Base-by-base conservation (phyloP, 2,329 filamentous ascomycete genomes). In the Didymella exigua region DNA sequence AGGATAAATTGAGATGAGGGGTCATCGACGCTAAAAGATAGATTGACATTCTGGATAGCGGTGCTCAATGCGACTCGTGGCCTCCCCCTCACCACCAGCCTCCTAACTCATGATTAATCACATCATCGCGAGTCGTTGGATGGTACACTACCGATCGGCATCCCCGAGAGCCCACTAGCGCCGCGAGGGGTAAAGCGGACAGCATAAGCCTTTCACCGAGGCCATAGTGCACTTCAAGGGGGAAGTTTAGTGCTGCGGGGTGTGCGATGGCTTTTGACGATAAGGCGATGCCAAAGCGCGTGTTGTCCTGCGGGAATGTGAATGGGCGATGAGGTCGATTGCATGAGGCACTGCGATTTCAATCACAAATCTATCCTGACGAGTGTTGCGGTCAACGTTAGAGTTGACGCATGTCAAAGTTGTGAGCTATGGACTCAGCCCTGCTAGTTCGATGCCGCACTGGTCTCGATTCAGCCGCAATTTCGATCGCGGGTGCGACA, bases 141-240 rank as follows among this genome's bases (percentile, higher is more conserved):
- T 55, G 52, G 46, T 43, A 50, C 36, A n/a, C 45, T 50, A 46
- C 41, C 30, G 47, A 55, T 55, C 52, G 52, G 52, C 52, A 50
- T 46, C 52, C 47, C 46, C 52, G 52, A 55, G 24, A 8, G 8
- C 11, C 1, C 1, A 16, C 29, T 37, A 42, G 6, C 14, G 24
- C 30, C 31, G 14, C 7, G 18, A 50, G 24, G 5, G 24, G 52
- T 30, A 36, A 41, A 31, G 46, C 19, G 23, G 13, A 1, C 2
- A 1, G 14, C 1, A 42, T 26, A 55, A 55, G 52, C 52, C 4
- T 55, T 50, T 55, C 18, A 19, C 27, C 50, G 50, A 48, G 38
- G 16, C 3, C 30, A 23, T 50, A 50, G 40, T 40, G 23, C 13
- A 18, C 11, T 16, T 19, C 33, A 49, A 37, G 27, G 9, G 24